phyloP scores from a whole-genome alignment of 2,329 filamentous ascomycete species.

The Arthroderma sp. region DNA sequence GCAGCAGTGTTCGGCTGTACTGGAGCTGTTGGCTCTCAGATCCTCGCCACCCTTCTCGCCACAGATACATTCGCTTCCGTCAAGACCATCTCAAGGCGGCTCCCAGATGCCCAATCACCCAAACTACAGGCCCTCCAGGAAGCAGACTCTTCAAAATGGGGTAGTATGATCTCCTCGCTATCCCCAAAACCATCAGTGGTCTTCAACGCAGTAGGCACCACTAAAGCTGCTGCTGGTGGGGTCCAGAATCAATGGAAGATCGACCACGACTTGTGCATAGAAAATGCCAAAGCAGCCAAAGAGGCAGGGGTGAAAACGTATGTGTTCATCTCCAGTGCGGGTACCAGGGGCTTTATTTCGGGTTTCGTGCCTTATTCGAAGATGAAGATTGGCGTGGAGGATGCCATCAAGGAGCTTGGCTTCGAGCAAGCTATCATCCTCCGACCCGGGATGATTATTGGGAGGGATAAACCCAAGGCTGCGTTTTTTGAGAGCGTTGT shows the following conservation, averaged over 20 bases:
- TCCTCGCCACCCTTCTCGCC: constrained; percentile 17
- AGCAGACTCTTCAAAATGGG: constrained; percentile 21
- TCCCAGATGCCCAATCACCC: constrained; percentile 14
- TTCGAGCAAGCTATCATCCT: constrained; percentile 26
- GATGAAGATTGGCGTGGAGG: constrained; percentile 27
- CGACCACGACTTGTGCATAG: constrained; percentile 25
- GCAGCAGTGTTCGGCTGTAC: constrained; percentile 21
- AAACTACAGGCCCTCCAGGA: constrained; percentile 19
- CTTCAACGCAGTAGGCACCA: constrained; percentile 25
- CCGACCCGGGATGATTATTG: constrained; percentile 24
- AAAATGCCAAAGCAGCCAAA: constrained; percentile 24
- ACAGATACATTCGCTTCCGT: constrained; percentile 14
- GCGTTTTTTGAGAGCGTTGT: constrained; percentile 14
- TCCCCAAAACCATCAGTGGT: constrained; percentile 15
- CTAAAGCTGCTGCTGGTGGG: constrained; percentile 20
- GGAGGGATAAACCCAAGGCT: constrained; percentile 15
- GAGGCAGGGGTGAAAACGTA: constrained; percentile 23
- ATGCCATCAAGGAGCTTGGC: constrained; percentile 21
- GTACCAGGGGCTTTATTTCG: constrained; percentile 18
- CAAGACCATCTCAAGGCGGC: constrained; percentile 18
- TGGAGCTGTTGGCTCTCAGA: constrained; percentile 21
- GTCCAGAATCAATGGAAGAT: constrained; percentile 25
- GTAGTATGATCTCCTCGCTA: constrained; percentile 14
- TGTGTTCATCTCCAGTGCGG: constrained; percentile 23
- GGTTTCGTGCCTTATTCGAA: constrained; percentile 22